phyloP scores from a whole-genome alignment of 2,329 filamentous ascomycete species.

The Penicillium sp. region DNA sequence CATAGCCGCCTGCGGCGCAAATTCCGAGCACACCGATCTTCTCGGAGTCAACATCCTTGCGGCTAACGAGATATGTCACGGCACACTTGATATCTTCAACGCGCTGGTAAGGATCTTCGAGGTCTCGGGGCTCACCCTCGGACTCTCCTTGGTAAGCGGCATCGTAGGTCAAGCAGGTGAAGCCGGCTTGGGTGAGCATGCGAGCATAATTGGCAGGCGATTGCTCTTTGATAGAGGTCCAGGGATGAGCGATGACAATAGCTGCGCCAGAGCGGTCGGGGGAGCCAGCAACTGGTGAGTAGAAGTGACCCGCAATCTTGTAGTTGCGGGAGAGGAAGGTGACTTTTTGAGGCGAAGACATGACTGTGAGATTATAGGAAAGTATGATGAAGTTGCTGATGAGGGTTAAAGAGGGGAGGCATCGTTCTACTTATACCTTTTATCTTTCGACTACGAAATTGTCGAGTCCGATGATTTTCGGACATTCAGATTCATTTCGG shows the following conservation, averaged over 20 bases:
- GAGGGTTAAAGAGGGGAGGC: background rate
- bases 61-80: slow-evolving; percentile 30
- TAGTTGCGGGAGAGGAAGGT: slow-evolving; percentile 10
- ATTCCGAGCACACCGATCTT: slow-evolving; percentile 41
- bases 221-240: slow-evolving; percentile 38
- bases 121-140: slow-evolving; percentile 33
- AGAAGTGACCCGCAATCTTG: slow-evolving; percentile 9
- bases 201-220: slow-evolving; percentile 33
- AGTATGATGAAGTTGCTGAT: background rate
- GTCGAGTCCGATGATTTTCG: background rate
- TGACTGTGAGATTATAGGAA: background rate
- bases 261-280: slow-evolving; percentile 15
- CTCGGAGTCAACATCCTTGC: slow-evolving; percentile 27
- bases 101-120: slow-evolving; percentile 39
- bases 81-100: slow-evolving; percentile 37
- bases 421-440: no score
- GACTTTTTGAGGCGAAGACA: slow-evolving; percentile 7
- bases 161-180: slow-evolving; percentile 36
- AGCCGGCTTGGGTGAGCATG: slow-evolving; percentile 30
- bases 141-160: slow-evolving; percentile 39
- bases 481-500: background rate
- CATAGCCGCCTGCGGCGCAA: slow-evolving; percentile 38
- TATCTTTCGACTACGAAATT: background rate
- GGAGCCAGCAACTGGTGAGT: slow-evolving; percentile 2
- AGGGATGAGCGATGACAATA: slow-evolving; percentile 32